These are phyloP conservation scores for Phtheirospermum japonicum DNA, from an alignment of 257 asterid genomes.

Conservation along the genomic window DNA sequence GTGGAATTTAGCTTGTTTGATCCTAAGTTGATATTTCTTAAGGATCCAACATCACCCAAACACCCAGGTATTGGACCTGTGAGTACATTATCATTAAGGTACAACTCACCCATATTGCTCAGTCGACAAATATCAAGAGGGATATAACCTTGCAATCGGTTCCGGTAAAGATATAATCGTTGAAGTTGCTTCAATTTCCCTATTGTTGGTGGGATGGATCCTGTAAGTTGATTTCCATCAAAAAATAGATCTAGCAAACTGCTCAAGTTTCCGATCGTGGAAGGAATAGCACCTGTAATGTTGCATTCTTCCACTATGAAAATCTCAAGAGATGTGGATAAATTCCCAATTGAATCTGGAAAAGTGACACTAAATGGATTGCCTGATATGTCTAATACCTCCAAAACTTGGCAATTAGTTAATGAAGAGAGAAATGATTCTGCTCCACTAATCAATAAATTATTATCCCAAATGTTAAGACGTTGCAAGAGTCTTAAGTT, in stretches of 20 bases:
- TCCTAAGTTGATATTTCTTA: neutral
- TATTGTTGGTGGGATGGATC: neutral
- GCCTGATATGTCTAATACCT: too few species aligned
- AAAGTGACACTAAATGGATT: neutral
- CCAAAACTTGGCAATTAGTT: too few species aligned
- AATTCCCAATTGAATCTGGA: neutral
- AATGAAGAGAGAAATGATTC: too few species aligned
- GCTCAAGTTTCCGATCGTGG: neutral
- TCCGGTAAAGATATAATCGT: neutral
- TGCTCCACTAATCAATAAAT: too few species aligned
- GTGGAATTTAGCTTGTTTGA: too few species aligned
- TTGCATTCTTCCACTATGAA: too few species aligned
- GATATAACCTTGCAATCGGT: neutral
- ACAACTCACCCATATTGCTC: neutral
- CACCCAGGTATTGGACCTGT: neutral
- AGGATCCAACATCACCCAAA: neutral
- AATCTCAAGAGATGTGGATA: neutral
- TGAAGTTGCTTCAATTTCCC: neutral
- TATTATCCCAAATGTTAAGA: too few species aligned
- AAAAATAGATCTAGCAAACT: neutral
- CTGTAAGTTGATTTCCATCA: neutral
- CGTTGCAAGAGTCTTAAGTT: too few species aligned
- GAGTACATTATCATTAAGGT: neutral
- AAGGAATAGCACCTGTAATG: neutral
- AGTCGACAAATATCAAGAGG: neutral